Evolutionary conservation across 225 moss, liverwort and hornwort species (phyloP), one percentile per base, ranked within the genome.

Genomic region (Thuidium tamariscinum): DNA sequence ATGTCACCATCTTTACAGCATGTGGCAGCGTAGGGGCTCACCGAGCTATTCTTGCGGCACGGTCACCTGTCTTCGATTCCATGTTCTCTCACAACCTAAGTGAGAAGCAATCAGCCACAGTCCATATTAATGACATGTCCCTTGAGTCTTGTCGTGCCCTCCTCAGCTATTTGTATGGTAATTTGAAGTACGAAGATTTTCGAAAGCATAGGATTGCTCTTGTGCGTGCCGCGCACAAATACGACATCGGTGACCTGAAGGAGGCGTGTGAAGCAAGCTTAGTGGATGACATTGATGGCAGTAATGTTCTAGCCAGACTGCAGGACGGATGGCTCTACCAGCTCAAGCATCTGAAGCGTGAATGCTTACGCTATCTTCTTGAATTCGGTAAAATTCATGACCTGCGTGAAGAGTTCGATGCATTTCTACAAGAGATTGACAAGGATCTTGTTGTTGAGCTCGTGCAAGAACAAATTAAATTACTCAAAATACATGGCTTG

Each of bases 371-470:
- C 52, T 91, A 93, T 77, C 85, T 93, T n/a, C 79, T 93, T 49
- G 90, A 88, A 39, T 92, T 93, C 55, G 92, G 92, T 46, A 93
- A 89, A 88, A 84, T 93, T 18, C 83, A 93, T n/a, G 83, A 89
- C 61, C 75, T 91, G 62, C 85, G 85, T 44, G 85, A 87, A 79
- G 90, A 93, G 77, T 90, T 93, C 57, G 81, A 86, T 88, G 93
- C 89, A 9, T 86, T 93, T 86, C 84, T 92, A 16, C 87, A 73
- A 56, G 86, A 90, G 56, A 84, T 86, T 74, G 90, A 90, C 86
- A 93, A 92, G 77, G 92, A 89, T 76, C 89, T 92, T 67, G 77
- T 92, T 77, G 83, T 93, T 62, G 93, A 93, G 90, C 85, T 93
- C 64, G 85, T 90, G 64, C 89, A 86, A 88, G 88, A 88, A 63